phyloP scores from a whole-genome alignment of 2,329 filamentous ascomycete species.

The Ceratocystis papillata region DNA sequence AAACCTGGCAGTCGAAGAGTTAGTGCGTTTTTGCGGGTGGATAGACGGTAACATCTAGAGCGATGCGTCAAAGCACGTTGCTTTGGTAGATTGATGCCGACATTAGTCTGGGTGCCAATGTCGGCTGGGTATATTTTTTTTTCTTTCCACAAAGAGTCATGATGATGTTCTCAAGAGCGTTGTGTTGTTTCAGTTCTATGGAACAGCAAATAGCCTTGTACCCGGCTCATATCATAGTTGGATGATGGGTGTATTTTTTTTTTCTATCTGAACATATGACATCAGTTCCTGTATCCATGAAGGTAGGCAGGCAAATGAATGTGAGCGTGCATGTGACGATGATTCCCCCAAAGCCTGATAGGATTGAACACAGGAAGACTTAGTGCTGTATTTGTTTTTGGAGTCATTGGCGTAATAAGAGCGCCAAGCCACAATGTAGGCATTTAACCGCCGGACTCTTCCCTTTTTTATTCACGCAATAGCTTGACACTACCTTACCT shows the following conservation, averaged over 20 bases:
- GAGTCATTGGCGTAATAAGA: neutral
- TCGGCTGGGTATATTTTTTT: slow-evolving; percentile 17
- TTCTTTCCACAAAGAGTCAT: slow-evolving; percentile 16
- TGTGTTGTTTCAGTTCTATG: slow-evolving; percentile 6
- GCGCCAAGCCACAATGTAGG: neutral
- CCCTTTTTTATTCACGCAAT: neutral
- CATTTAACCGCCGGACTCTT: neutral
- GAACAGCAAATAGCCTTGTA: slow-evolving; percentile 3
- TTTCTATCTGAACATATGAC: slow-evolving; percentile 11
- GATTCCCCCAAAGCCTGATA: too few relatives aligned
- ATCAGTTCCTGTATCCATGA: neutral
- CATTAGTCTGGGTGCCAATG: slow-evolving; percentile 10
- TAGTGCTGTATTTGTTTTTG: neutral
- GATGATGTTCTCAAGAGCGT: neutral
- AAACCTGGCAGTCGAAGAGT: neutral
- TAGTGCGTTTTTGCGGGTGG: slow-evolving; percentile 13
- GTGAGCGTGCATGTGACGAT: too few relatives aligned
- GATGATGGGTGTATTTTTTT: slow-evolving; percentile 14
- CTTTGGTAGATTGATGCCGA: neutral
- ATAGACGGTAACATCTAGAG: slow-evolving; percentile 8
- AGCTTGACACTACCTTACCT: too few relatives aligned
- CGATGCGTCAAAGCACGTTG: slow-evolving; percentile 6
- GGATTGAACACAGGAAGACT: too few relatives aligned
- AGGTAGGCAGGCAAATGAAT: neutral
- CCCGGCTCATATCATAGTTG: slow-evolving; percentile 18